These are phyloP conservation scores for Naganishia friedmannii DNA, from an alignment of 768 basidiomycete genomes.

Conservation along the genomic window DNA sequence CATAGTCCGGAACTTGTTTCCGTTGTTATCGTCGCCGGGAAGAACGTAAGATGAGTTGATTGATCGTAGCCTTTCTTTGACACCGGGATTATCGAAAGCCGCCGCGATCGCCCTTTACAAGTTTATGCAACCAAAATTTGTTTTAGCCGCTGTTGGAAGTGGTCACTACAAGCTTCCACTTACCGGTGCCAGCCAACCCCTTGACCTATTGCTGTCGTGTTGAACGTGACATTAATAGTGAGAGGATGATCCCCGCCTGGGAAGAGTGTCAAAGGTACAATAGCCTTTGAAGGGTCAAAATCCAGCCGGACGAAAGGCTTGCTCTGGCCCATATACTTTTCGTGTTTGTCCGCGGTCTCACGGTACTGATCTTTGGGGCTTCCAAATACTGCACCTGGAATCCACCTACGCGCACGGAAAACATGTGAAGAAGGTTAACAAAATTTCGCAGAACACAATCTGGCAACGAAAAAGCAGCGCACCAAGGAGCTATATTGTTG, in stretches of 20 bases:
- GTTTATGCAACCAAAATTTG: background rate
- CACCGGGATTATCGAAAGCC: background rate
- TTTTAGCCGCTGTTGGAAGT: background rate
- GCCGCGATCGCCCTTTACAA: background rate
- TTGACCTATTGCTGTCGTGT: background rate
- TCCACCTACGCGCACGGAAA: background rate
- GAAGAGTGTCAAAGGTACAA: background rate
- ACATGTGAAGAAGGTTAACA: background rate
- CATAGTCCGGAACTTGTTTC: constrained; percentile 7
- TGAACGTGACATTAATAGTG: background rate
- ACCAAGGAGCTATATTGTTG: background rate
- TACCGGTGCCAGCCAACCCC: constrained; percentile 1
- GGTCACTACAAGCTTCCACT: background rate
- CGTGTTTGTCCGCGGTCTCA: background rate
- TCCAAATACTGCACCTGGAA: background rate
- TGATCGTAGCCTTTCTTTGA: background rate
- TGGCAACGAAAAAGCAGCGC: background rate
- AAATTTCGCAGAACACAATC: too few relatives aligned
- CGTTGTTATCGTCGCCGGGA: background rate
- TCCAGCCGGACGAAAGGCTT: background rate
- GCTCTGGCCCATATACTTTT: background rate
- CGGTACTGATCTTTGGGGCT: background rate
- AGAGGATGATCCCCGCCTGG: background rate
- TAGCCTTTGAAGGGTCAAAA: background rate
- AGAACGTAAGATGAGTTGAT: background rate